Conservation (phyloP, 495 filamentous ascomycete genomes). For the Trichoderma reesei region DNA sequence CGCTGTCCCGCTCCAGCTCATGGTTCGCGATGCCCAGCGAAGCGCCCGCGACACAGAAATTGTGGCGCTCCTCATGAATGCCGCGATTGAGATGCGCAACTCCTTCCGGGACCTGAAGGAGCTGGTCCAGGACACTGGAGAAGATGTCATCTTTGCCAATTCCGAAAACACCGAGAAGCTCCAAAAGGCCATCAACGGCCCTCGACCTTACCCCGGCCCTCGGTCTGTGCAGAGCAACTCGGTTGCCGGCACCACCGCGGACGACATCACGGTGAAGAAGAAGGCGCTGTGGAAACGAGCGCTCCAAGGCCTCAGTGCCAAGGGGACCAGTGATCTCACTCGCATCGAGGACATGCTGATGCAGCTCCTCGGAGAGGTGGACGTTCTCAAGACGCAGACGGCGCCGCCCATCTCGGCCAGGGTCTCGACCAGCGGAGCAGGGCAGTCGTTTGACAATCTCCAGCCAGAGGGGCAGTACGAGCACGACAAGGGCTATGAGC, state of each 20-base stretch:
- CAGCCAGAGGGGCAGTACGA: slow-evolving; percentile 47
- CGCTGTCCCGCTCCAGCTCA: slow-evolving; percentile 47
- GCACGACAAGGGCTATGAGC: slow-evolving; percentile 63
- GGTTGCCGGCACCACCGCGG: slow-evolving; percentile 51
- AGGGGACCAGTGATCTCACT: slow-evolving; percentile 75
- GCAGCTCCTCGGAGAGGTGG: slow-evolving; percentile 83
- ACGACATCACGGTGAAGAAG: slow-evolving; percentile 70
- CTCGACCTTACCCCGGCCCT: slow-evolving; percentile 68
- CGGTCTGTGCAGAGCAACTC: slow-evolving; percentile 46
- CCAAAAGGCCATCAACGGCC: slow-evolving; percentile 73
- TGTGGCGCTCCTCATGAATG: slow-evolving; percentile 82
- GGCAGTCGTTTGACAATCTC: slow-evolving; percentile 45
- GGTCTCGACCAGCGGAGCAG: slow-evolving; percentile 28
- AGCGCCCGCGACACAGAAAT: slow-evolving; percentile 97
- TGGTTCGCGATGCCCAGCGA: slow-evolving; percentile 91
- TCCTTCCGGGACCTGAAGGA: slow-evolving; percentile 96
- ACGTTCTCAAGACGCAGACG: slow-evolving; percentile 64
- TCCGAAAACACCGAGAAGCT: slow-evolving; percentile 80
- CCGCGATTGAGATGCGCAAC: slow-evolving; percentile 93
- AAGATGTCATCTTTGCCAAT: slow-evolving; percentile 68
- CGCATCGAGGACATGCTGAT: slow-evolving; percentile 95
- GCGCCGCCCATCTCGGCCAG: slow-evolving; percentile 26
- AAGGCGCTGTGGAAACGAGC: slow-evolving; percentile 86
- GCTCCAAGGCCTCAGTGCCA: slow-evolving; percentile 75
- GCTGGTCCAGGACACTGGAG: slow-evolving; percentile 78